A percentile compares a stretch with the other conserved stretches of the same genome.
These are phyloP conservation scores for Penicillium concentricum DNA, from an alignment of 2,329 filamentous ascomycete genomes.

Conservation along the genomic window DNA sequence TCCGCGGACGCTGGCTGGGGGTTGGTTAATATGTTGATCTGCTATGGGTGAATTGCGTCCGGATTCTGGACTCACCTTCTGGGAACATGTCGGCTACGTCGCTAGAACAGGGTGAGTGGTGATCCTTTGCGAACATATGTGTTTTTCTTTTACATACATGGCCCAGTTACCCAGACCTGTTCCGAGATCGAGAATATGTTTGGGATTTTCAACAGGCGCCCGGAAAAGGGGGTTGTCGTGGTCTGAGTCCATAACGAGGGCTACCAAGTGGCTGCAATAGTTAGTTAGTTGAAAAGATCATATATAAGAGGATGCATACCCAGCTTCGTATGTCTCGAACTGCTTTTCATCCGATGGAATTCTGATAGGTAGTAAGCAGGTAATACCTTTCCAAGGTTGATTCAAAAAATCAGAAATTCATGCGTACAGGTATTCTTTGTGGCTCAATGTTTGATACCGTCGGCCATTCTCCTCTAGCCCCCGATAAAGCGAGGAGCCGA, in stretches of 20 bases:
- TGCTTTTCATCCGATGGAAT: slow-evolving; percentile 17
- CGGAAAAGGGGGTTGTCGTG: slow-evolving; percentile 12
- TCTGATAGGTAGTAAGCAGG: background rate
- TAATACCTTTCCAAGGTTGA: too few relatives aligned
- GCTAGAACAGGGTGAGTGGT: slow-evolving; percentile 6
- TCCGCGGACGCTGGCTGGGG: slow-evolving; percentile 16
- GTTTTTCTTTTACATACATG: slow-evolving; percentile 1
- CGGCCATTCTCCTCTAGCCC: slow-evolving; percentile 22
- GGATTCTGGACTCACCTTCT: slow-evolving; percentile 1
- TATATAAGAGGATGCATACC: slow-evolving; percentile 2
- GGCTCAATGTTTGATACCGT: slow-evolving; percentile 22
- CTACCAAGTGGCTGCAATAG: slow-evolving; percentile 12
- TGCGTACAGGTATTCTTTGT: slow-evolving; percentile 18
- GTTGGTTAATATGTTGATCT: background rate
- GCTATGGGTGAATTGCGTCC: background rate
- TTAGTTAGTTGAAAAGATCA: background rate
- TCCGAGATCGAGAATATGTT: slow-evolving; percentile 7
- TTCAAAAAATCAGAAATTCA: background rate
- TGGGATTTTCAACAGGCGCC: slow-evolving; percentile 9
- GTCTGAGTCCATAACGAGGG: slow-evolving; percentile 14
- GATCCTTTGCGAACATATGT: background rate
- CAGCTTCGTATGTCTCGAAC: slow-evolving; percentile 18
- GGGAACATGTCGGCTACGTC: slow-evolving; percentile 24
- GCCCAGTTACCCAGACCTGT: slow-evolving; percentile 7
- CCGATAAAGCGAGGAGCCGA: slow-evolving; percentile 22